A percentile compares a stretch with the other conserved stretches of the same genome.
These are phyloP conservation scores for Zychaea mexicana DNA, from an alignment of 371 early-diverging fungal genomes.

Conservation along the genomic window DNA sequence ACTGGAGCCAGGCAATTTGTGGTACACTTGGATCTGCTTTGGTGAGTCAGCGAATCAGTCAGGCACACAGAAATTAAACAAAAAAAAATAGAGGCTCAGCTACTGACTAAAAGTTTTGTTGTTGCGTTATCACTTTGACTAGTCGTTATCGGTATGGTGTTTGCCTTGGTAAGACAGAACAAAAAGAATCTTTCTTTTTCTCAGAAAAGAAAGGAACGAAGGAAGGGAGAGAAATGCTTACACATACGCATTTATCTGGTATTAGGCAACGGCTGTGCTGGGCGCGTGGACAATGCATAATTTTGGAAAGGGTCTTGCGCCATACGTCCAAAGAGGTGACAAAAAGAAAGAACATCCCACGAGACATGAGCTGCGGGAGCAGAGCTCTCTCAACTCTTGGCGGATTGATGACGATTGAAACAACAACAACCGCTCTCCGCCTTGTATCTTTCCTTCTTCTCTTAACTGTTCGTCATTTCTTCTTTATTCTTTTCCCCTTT, in stretches of 20 bases:
- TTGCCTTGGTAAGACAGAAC: slow-evolving; percentile 41
- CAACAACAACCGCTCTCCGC: not conserved
- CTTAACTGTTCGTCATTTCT: not conserved
- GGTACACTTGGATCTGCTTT: slow-evolving; percentile 54
- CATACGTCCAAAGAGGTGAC: slow-evolving; percentile 46
- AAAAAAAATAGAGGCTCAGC: not conserved
- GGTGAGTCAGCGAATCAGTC: slow-evolving; percentile 31
- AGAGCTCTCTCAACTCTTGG: slow-evolving; percentile 27
- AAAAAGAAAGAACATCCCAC: slow-evolving; percentile 27
- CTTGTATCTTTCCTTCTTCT: not conserved
- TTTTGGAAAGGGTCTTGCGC: slow-evolving; percentile 44
- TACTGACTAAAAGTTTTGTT: not conserved
- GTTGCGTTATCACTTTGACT: not conserved
- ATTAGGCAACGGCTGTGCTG: slow-evolving; percentile 29
- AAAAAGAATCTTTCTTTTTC: slow-evolving; percentile 27
- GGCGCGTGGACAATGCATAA: slow-evolving; percentile 34
- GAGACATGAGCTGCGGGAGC: slow-evolving; percentile 22
- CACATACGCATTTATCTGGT: too few relatives aligned
- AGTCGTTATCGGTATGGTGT: slow-evolving; percentile 42
- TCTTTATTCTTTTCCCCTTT: not conserved
- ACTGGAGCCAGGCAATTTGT: slow-evolving; percentile 17
- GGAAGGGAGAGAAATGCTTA: too few relatives aligned
- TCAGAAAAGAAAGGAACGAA: not conserved
- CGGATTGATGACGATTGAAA: slow-evolving; percentile 45
- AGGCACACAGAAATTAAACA: not conserved